Base-by-base conservation (phyloP, 495 filamentous ascomycete species). In the Penicillium antarcticum region DNA sequence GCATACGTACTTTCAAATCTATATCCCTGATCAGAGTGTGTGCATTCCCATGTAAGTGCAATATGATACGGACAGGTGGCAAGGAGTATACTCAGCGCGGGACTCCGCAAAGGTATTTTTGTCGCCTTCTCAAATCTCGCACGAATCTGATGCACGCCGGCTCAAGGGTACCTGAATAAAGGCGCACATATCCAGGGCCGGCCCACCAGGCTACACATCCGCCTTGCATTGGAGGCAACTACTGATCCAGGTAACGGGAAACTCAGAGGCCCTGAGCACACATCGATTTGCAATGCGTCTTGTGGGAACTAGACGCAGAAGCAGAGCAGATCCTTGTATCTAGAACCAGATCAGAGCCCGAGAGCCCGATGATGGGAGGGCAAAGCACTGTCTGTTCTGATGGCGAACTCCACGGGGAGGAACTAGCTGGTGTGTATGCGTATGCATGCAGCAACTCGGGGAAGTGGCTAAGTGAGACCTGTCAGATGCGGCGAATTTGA, bases 401-500 rank as follows among this genome's bases (percentile, higher is more conserved):
- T 37, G 46, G 36, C 26, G 41, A 52, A 48, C 51, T 56, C 57
- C 62, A 63, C 60, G 52, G 60, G 47, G 41, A 37, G 21, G 16
- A 23, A 45, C 21, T 41, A 26, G 29, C 38, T 46, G 13, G 21
- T 31, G 46, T 41, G 46, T 41, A 32, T 34, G 24, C 32, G 18
- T 26, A 35, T 41, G 29, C 26, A 42, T 48, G 45, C 35, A 35
- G 42, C 18, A 45, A 7, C 18, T 49, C 48, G 45, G 45, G 48
- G 51, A 53, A 51, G 41, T 29, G 45, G 13, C n/a, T 24, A n/a
- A 43, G 36, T 17, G 34, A 49, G 57, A 66, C 42, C 32, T 66
- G 47, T 66, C 62, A 66, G 53, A 58, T 63, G 62, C 60, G 56
- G 60, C 53, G 26, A 57, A 57, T 52, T 65, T 62, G 56, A 65